A percentile compares a stretch with the other conserved stretches of the same genome.
Evolutionary conservation across 805 yeast genomes (phyloP).

Genomic region (Starmerella vaccinii): DNA sequence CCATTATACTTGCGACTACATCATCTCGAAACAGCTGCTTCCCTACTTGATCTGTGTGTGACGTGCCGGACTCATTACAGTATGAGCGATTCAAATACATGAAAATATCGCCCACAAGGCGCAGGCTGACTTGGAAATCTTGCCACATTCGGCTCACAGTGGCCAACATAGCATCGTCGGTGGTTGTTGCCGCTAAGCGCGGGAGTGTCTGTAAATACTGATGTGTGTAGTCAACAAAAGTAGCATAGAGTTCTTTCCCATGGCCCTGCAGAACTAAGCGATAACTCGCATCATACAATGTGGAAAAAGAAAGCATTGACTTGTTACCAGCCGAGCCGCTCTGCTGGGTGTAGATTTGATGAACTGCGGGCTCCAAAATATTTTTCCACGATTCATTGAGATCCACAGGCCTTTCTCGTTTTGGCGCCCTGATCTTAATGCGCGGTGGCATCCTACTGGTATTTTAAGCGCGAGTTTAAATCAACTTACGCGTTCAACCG

Average conservation of each 20-base stretch:
- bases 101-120: slow-evolving; percentile 22
- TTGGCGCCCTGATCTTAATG: slow-evolving; percentile 23
- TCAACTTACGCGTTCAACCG: neutral
- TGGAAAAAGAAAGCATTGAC: slow-evolving; percentile 17
- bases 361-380: slow-evolving; percentile 24
- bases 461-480: neutral
- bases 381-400: slow-evolving; percentile 20
- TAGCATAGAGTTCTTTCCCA: slow-evolving; percentile 19
- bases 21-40: slow-evolving; percentile 19
- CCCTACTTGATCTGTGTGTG: slow-evolving; percentile 19
- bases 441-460: slow-evolving; percentile 14
- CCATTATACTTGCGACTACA: slow-evolving; percentile 10
- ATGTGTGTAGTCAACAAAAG: slow-evolving; percentile 11
- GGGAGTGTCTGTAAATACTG: slow-evolving; percentile 14
- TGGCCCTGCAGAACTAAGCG: slow-evolving; percentile 25
- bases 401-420: slow-evolving; percentile 15
- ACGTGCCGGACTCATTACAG: slow-evolving; percentile 17
- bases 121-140: slow-evolving; percentile 14
- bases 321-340: neutral
- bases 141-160: slow-evolving; percentile 17
- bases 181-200: neutral
- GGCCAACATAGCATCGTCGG: slow-evolving; percentile 9
- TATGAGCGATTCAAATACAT: slow-evolving; percentile 23
- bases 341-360: slow-evolving; percentile 13
- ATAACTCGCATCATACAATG: slow-evolving; percentile 22